Evolutionary conservation across 2,329 filamentous ascomycete genomes (phyloP).

Genomic region (Stachybotrys chartarum): DNA sequence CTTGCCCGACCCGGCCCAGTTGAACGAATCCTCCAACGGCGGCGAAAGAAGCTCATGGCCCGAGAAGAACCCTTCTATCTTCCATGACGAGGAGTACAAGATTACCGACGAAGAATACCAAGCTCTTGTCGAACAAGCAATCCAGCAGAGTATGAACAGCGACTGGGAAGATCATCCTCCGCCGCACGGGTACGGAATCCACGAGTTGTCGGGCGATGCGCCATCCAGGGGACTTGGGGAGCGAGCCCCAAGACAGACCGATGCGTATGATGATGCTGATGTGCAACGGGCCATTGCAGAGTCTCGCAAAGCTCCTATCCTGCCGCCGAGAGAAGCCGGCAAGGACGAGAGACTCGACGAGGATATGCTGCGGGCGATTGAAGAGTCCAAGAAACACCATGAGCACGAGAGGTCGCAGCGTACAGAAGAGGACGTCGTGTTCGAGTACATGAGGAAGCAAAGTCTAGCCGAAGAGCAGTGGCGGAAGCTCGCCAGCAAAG

Average conservation of each 20-base stretch:
- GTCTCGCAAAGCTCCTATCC: slow-evolving; percentile 22
- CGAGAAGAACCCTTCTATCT: slow-evolving; percentile 22
- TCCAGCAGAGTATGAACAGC: slow-evolving; percentile 39
- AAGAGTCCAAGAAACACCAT: slow-evolving; percentile 35
- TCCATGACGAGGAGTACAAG: slow-evolving; percentile 32
- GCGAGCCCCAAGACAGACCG: neutral
- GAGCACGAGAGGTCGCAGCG: slow-evolving; percentile 32
- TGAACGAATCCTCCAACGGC: slow-evolving; percentile 5
- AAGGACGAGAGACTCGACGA: slow-evolving; percentile 25
- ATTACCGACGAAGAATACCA: slow-evolving; percentile 54
- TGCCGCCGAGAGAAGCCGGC: slow-evolving; percentile 6
- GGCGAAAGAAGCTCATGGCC: slow-evolving; percentile 3
- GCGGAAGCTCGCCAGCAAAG: slow-evolving; percentile 23
- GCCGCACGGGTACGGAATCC: slow-evolving; percentile 11
- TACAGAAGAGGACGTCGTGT: slow-evolving; percentile 64
- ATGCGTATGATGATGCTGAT: slow-evolving; percentile 24
- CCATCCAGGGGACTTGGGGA: neutral
- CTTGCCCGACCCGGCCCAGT: slow-evolving; percentile 15
- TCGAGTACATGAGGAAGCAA: slow-evolving; percentile 74
- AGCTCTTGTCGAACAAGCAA: slow-evolving; percentile 46
- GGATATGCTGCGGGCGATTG: slow-evolving; percentile 38
- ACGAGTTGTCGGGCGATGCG: slow-evolving; percentile 4
- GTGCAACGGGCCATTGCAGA: slow-evolving; percentile 32
- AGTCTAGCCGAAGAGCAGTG: slow-evolving; percentile 62
- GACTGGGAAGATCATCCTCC: neutral